Conservation (phyloP, 2,329 filamentous ascomycete species). For the Talaromyces sp. region DNA sequence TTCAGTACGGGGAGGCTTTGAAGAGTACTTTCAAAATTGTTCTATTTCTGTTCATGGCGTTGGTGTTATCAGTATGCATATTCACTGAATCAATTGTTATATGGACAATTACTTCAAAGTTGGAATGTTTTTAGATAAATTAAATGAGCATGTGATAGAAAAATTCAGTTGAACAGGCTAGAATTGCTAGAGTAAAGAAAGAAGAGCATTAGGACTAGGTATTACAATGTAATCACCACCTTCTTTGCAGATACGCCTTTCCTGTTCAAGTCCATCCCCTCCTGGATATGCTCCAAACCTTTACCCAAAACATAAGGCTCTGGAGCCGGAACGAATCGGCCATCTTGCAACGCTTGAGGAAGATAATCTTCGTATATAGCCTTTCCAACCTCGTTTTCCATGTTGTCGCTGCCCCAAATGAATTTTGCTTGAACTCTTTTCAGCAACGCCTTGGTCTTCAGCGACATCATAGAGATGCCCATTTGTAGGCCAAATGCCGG, state of each 20-base stretch:
- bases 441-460: conserved; percentile 2
- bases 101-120: too few species aligned
- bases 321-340: conserved; percentile 40
- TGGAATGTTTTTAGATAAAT: too few species aligned
- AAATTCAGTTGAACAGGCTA: background rate
- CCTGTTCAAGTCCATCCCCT: conserved; percentile 36
- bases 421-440: conserved; percentile 24
- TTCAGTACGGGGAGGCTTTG: too few species aligned
- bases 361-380: conserved; percentile 33
- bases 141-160: too few species aligned
- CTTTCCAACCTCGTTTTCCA: conserved; percentile 26
- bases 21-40: too few species aligned
- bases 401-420: conserved; percentile 27
- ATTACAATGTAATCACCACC: conserved; percentile 32
- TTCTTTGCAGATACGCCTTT: conserved; percentile 45
- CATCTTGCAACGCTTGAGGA: conserved; percentile 37
- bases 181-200: background rate
- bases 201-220: background rate
- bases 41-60: background rate
- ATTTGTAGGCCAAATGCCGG: conserved; percentile 9
- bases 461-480: conserved; percentile 8
- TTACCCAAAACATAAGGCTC: conserved; percentile 40
- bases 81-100: too few species aligned
- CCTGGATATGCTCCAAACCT: conserved; percentile 45
- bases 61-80: too few species aligned